Percentiles rank a stretch among this genome's conserved stretches.
Conservation (phyloP, 2,329 filamentous ascomycete genomes). For the Penicillium sp. region DNA sequence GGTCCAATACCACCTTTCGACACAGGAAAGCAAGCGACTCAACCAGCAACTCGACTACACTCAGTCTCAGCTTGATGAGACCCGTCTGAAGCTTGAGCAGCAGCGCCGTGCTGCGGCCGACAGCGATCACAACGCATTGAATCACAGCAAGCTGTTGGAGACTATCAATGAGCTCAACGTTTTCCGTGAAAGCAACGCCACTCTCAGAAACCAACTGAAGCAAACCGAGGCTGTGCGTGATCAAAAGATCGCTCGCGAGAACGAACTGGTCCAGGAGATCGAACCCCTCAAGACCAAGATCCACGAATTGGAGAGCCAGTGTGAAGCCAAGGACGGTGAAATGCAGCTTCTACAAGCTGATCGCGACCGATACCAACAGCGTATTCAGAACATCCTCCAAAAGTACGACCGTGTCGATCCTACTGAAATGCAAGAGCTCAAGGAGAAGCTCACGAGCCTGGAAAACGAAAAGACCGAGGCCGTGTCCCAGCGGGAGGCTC, state of each 20-base stretch:
- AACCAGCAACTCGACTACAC: conserved; percentile 87
- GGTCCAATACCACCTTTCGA: conserved; percentile 88
- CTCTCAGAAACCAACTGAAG: conserved; percentile 80
- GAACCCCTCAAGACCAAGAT: conserved; percentile 80
- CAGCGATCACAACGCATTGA: conserved; percentile 68
- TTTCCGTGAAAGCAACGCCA: conserved; percentile 91
- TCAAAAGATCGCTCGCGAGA: conserved; percentile 71
- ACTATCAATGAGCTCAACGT: conserved; percentile 94
- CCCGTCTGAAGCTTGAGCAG: conserved; percentile 83
- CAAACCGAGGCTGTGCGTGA: conserved; percentile 73
- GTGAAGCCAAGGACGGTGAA: conserved; percentile 80
- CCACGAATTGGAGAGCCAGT: conserved; percentile 75
- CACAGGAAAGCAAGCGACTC: conserved; percentile 81
- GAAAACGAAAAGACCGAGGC: conserved; percentile 67
- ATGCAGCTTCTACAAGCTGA: conserved; percentile 86
- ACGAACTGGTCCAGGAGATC: conserved; percentile 71
- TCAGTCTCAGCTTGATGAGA: conserved; percentile 84
- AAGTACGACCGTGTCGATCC: conserved; percentile 96
- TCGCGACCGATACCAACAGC: conserved; percentile 91
- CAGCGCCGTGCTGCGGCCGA: conserved; percentile 77
- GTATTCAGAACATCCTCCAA: conserved; percentile 89
- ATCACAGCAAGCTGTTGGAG: conserved; percentile 86
- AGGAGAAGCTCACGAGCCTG: conserved; percentile 67
- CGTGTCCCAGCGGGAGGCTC: conserved; percentile 59
- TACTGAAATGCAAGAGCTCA: conserved; percentile 84